Evolutionary conservation across 2,329 filamentous ascomycete species (phyloP), one percentile per base, ranked within the genome.

Genomic region (Cladosporium sp.): DNA sequence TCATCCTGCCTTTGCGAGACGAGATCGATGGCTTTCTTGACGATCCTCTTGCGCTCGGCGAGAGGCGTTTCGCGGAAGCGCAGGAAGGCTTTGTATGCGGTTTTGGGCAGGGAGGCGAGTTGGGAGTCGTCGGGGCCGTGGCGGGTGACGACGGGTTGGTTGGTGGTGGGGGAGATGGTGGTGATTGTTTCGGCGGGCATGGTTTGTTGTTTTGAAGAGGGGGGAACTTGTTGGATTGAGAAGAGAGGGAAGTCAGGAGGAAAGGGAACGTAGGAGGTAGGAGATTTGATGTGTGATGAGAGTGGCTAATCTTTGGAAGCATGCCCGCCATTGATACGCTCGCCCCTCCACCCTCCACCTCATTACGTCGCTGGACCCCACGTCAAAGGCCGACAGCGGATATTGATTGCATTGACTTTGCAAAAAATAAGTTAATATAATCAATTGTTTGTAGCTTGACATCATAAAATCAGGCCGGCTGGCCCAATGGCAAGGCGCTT

Each of bases 111-210:
- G 51, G 79, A 72, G 44, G 84, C 75, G 43, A 96, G 76, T 56
- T 95, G 88, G 22, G 79, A 72, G 32, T 80, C 71, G 39, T 88
- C 85, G 58, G 86, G 77, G 60, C 88, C 89, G 68, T 84, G 83
- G 59, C 91, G 84, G 54, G 85, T 89, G 58, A 95, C 70, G 68
- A 97, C 82, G 51, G 87, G 78, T 73, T 91, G 83, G 71, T 93
- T 92, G 58, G 90, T 96, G 57, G 82, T 86, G 51, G 92, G 92
- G 3, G 92, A 97, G 70, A 96, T 91, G 58, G 92, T 96, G 27
- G 75, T 83, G 61, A 85, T 76, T 34, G 73, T 79, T 67, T 83
- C 80, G 36, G 73, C 63, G 36, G 76, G 74, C 78, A 82, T 76
- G 58, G 37, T 68, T n/a, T 63, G 40, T 42, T 1, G 18, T 12